These are phyloP conservation scores for Hypoxylon sp. DNA, from an alignment of 2,329 filamentous ascomycete genomes.

Conservation along the genomic window DNA sequence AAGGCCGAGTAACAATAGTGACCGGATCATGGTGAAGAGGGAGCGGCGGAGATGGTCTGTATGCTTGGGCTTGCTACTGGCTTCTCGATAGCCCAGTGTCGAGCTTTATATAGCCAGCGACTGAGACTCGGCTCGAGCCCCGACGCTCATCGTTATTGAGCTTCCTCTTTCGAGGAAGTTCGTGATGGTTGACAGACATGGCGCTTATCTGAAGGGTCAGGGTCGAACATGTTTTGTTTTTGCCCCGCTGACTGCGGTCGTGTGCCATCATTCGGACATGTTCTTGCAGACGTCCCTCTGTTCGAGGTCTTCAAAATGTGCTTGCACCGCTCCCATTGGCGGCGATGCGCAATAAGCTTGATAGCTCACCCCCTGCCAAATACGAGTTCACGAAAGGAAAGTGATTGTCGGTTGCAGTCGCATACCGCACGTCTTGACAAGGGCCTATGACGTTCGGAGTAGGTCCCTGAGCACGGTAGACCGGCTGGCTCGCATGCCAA, in stretches of 20 bases:
- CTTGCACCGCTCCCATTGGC: slow-evolving; percentile 30
- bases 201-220: slow-evolving; percentile 42
- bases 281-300: slow-evolving; percentile 19
- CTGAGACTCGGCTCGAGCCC: slow-evolving; percentile 8
- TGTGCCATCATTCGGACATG: slow-evolving; percentile 34
- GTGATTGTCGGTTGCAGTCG: slow-evolving; percentile 47
- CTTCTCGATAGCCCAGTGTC: slow-evolving; percentile 34
- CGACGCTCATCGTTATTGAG: slow-evolving; percentile 31
- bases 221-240: slow-evolving; percentile 23
- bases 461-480: slow-evolving; percentile 42
- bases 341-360: slow-evolving; percentile 37
- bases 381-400: slow-evolving; percentile 51
- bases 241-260: slow-evolving; percentile 41
- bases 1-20: slow-evolving; percentile 54
- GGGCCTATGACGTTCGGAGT: slow-evolving; percentile 38
- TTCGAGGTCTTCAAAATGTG: slow-evolving; percentile 25
- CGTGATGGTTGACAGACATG: slow-evolving; percentile 42
- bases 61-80: slow-evolving; percentile 36
- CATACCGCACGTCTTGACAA: slow-evolving; percentile 44
- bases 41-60: slow-evolving; percentile 40
- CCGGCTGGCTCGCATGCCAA: slow-evolving; percentile 38
- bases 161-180: slow-evolving; percentile 53
- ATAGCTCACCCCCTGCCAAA: slow-evolving; percentile 36
- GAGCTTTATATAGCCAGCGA: slow-evolving; percentile 47
- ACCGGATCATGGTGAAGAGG: slow-evolving; percentile 51